Conservation (phyloP, 495 filamentous ascomycete genomes). For the Letharia lupina region DNA sequence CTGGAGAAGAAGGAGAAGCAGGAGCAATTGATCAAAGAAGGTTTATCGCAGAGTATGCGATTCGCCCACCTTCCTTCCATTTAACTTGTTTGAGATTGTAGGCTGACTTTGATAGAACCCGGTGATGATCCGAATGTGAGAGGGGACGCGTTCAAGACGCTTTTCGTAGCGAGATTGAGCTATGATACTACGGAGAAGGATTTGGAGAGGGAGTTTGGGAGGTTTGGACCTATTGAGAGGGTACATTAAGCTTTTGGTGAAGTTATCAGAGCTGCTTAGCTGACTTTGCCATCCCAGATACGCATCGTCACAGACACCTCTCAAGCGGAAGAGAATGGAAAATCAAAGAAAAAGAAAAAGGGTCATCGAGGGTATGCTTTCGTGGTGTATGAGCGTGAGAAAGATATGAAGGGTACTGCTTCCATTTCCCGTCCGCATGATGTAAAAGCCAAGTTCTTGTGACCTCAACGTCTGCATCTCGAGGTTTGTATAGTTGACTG, state of each 20-base stretch:
- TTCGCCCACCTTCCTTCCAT: conserved; percentile 20
- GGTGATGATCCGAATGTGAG: conserved; percentile 72
- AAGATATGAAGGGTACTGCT: conserved; percentile 96
- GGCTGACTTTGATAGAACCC: conserved; percentile 45
- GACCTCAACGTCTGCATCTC: conserved; percentile 30
- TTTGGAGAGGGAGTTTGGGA: conserved; percentile 86
- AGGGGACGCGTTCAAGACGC: conserved; percentile 89
- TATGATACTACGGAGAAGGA: conserved; percentile 85
- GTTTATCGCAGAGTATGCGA: conserved; percentile 57
- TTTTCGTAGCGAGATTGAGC: conserved; percentile 83
- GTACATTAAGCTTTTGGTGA: conserved; percentile 40
- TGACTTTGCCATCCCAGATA: conserved; percentile 48
- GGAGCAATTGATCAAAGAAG: conserved; percentile 57
- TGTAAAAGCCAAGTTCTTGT: conserved; percentile 1
- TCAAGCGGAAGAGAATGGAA: conserved; percentile 32
- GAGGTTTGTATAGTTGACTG: conserved; percentile 30
- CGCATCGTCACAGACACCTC: conserved; percentile 68
- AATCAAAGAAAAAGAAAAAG: conserved; percentile 72
- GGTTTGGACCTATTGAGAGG: conserved; percentile 90
- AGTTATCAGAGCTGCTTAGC: not conserved
- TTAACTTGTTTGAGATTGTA: conserved; percentile 13
- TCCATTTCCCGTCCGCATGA: conserved; percentile 31
- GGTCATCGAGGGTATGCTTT: conserved; percentile 89
- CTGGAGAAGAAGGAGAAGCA: conserved; percentile 63
- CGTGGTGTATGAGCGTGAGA: conserved; percentile 92